Conservation (phyloP, 345 rosid species). For the Laguncularia racemosa region DNA sequence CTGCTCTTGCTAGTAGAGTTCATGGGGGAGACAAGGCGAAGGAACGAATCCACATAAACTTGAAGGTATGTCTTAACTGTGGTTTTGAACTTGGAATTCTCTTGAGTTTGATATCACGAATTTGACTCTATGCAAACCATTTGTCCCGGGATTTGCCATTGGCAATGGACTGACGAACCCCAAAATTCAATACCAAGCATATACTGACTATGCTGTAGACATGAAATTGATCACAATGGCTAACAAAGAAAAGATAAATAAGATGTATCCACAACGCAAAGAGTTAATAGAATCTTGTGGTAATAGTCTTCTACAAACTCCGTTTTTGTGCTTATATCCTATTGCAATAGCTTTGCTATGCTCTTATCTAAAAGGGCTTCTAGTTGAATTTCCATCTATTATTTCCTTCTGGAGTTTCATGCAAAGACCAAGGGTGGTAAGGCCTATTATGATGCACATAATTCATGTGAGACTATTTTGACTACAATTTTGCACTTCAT, state of each 20-base stretch:
- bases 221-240: conserved; percentile 43
- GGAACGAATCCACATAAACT: conserved; percentile 64
- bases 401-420: no score
- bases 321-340: neutral
- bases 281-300: conserved; percentile 39
- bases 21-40: conserved; percentile 66
- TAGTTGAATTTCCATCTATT: no score
- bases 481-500: no score
- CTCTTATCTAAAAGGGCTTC: no score
- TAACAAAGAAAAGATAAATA: conserved; percentile 35
- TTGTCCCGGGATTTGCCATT: conserved; percentile 72
- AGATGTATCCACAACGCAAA: conserved; percentile 35
- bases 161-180: conserved; percentile 85
- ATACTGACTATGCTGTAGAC: conserved; percentile 60
- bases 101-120: no score
- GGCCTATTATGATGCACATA: no score
- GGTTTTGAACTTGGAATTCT: no score
- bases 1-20: conserved; percentile 69
- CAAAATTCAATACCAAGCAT: conserved; percentile 68
- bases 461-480: no score
- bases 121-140: no score
- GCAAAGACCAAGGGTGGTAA: no score
- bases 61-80: conserved; percentile 38
- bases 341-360: no score
- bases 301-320: conserved; percentile 15